phyloP scores from a whole-genome alignment of 768 basidiomycete species.

The Galerina sulciceps region DNA sequence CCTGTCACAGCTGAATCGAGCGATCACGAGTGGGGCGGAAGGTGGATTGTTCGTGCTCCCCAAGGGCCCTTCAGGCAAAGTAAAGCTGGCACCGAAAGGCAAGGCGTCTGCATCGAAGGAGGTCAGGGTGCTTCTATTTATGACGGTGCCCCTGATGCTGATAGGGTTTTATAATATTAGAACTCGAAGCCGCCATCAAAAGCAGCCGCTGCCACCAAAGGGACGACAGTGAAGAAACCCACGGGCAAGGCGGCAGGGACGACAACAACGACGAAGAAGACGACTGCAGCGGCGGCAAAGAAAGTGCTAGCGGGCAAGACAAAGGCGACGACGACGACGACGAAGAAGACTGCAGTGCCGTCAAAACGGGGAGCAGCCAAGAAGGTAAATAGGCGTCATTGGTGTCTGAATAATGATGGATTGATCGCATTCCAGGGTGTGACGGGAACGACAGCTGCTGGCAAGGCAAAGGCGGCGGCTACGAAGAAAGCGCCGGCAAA shows the following conservation, averaged over 20 bases:
- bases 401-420: background rate
- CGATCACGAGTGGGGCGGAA: constrained; percentile 64
- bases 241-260: constrained; percentile 25
- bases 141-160: background rate
- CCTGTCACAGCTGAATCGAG: constrained; percentile 74
- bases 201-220: constrained; percentile 33
- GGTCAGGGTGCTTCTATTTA: constrained; percentile 38
- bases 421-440: constrained; percentile 41
- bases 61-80: constrained; percentile 50
- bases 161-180: constrained; percentile 24
- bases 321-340: constrained; percentile 31
- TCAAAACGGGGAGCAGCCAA: constrained; percentile 61
- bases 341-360: constrained; percentile 37
- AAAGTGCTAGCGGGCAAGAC: constrained; percentile 34
- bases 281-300: constrained; percentile 18
- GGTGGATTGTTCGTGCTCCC: constrained; percentile 51
- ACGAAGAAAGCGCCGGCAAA: constrained; percentile 39
- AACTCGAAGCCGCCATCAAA: constrained; percentile 53
- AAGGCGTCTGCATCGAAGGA: constrained; percentile 60
- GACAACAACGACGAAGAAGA: constrained; percentile 16
- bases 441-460: constrained; percentile 49
- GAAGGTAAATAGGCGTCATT: constrained; percentile 52
- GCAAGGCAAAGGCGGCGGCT: constrained; percentile 44
- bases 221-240: constrained; percentile 38
- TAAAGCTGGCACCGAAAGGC: constrained; percentile 70